Percentiles rank a stretch among this genome's conserved stretches.
These are phyloP conservation scores for Geotrichum candidum DNA, from an alignment of 1,139 yeast genomes.

Conservation along the genomic window DNA sequence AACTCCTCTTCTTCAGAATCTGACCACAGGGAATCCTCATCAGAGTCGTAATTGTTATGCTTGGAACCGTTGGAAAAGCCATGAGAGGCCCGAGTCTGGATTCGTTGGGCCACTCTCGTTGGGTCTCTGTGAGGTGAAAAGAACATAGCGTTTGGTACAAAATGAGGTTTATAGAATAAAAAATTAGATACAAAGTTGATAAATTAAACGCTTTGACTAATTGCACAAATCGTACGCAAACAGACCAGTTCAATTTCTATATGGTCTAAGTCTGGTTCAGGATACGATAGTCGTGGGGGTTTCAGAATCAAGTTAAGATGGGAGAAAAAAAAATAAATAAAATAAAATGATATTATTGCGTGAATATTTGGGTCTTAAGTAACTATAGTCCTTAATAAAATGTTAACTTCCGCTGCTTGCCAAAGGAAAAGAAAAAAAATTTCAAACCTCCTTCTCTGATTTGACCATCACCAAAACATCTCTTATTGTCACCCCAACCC, in stretches of 20 bases:
- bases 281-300: background rate
- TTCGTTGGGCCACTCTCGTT: constrained; percentile 1
- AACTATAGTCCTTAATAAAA: constrained; percentile 4
- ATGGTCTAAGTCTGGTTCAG: background rate
- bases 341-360: background rate
- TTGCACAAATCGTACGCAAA: background rate
- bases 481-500: background rate
- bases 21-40: constrained; percentile 23
- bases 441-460: constrained; percentile 7
- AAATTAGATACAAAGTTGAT: background rate
- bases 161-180: too few species aligned
- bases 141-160: background rate
- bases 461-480: constrained; percentile 1
- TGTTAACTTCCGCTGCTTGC: background rate
- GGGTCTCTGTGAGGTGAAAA: constrained; percentile 12
- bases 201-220: background rate
- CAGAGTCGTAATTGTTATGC: constrained; percentile 14
- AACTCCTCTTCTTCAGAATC: constrained; percentile 25
- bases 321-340: background rate
- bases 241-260: background rate
- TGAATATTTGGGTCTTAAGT: constrained; percentile 1
- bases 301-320: background rate
- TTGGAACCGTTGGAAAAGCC: background rate
- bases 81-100: constrained; percentile 4
- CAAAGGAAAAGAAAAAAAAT: constrained; percentile 3